Evolutionary conservation across 305 asterid genomes (phyloP), one percentile per base, ranked within the genome.

Genomic region (Fraxinus ornus): DNA sequence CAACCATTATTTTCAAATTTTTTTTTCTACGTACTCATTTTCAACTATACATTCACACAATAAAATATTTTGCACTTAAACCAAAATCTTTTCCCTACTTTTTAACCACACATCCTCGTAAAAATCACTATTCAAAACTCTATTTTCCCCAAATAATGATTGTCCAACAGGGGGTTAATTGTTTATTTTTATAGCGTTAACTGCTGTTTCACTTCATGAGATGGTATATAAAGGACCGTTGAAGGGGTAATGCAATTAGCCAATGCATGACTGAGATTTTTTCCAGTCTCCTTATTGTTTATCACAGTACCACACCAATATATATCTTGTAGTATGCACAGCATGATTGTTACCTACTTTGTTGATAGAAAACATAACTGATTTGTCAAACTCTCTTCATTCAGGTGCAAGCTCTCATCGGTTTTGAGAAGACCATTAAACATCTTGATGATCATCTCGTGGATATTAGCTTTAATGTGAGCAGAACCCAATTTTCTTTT

Each of bases 361-460:
- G 35, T 74, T 26, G 75, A 68, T 68, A 28, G 33, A 68, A 28
- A 68, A 28, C 9, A 21, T 57, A 74, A 70, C 28, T 13, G 15
- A 52, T 24, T 71, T 22, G 8, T 37, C 17, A 60, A 66, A 24
- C 49, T 78, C 78, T 68, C n/a, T 36, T 12, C 77, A n/a, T 80
- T 79, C 87, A 95, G 99, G 92, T 94, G 84, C 98, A 95, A 92
- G 97, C 99, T 87, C 98, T 95, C 73, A 97, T 92, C 78, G 99
- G 99, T 71, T 95, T 94, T 49, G 94, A 93, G 93, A 95, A 94
- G 90, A 92, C 92, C 74, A 85, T 94, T 57, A 94, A 90, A 81
- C 99, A 94, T 89, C 97, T 95, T 4, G 99, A 94, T 82, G 97
- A 92, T 44, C 99, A 88, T 87, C 84, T 88, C 77, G 97, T 95